Conservation (phyloP, 2,329 filamentous ascomycete species). For the Magnaporthiopsis incrustans region DNA sequence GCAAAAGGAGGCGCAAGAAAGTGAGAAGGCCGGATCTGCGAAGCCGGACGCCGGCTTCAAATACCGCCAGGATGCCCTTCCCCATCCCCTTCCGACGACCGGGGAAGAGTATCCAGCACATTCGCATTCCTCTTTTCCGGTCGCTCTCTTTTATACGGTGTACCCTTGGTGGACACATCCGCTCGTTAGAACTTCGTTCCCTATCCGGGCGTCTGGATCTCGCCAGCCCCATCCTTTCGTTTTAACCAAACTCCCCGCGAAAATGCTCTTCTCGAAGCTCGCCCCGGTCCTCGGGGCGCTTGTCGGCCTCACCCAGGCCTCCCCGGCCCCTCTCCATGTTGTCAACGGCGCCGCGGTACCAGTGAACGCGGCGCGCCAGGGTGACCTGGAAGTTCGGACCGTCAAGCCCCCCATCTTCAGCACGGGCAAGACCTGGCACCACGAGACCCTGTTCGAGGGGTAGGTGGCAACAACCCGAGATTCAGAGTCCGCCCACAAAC, state of each 20-base stretch:
- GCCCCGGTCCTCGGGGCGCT: conserved; percentile 12
- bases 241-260: neutral
- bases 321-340: conserved; percentile 7
- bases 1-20: neutral
- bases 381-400: conserved; percentile 3
- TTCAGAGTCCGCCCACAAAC: too few species aligned
- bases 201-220: neutral
- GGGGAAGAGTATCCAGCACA: neutral
- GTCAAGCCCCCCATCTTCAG: conserved; percentile 9
- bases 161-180: neutral
- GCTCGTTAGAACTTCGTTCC: neutral
- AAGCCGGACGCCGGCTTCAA: neutral
- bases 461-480: neutral
- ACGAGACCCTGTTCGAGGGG: conserved; percentile 16
- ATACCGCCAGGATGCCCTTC: neutral
- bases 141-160: conserved; percentile 1
- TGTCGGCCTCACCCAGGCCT: conserved; percentile 11
- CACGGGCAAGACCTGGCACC: conserved; percentile 13
- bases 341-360: conserved; percentile 1
- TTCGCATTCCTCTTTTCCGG: neutral
- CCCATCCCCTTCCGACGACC: neutral
- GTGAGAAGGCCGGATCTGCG: too few species aligned
- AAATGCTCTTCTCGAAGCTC: conserved; percentile 11
- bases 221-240: neutral
- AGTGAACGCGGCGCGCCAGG: neutral